These are phyloP conservation scores for Oryza rufipogon DNA, from an alignment of 176 grass and related monocot genomes.

Conservation along the genomic window DNA sequence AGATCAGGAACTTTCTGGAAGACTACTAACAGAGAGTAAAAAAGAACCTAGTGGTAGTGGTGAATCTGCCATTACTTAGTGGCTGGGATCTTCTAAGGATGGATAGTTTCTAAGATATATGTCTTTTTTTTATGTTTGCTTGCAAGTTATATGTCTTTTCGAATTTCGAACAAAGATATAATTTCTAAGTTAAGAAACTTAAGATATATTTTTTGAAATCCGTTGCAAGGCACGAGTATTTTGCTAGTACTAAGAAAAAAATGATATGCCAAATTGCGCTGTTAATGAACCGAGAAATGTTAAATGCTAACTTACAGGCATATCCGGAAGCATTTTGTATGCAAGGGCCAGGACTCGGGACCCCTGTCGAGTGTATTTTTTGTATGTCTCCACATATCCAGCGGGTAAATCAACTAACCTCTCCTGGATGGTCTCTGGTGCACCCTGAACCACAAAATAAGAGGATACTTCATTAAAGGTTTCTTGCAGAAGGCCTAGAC, in stretches of 20 bases:
- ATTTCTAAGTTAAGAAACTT: too few species aligned
- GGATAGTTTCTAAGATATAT: too few species aligned
- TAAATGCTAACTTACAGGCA: conserved; percentile 77
- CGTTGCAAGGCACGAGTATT: too few species aligned
- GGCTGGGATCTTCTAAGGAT: too few species aligned
- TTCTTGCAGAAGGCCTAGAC: neutral
- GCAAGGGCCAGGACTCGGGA: conserved; percentile 97
- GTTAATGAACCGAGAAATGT: conserved; percentile 3
- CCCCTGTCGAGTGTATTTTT: conserved; percentile 94
- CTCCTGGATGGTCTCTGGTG: conserved; percentile 98
- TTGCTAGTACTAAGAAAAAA: neutral
- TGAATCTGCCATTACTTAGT: too few species aligned
- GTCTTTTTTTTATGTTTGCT: too few species aligned
- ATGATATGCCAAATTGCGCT: neutral
- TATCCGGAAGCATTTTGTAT: conserved; percentile 87
- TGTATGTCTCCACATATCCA: conserved; percentile 93
- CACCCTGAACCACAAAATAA: conserved; percentile 61
- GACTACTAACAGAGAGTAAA: neutral
- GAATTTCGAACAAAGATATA: too few species aligned
- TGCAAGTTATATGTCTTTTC: too few species aligned
- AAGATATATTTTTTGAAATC: too few species aligned
- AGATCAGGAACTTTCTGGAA: neutral
- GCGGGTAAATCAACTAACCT: conserved; percentile 83
- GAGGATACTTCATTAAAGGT: neutral
- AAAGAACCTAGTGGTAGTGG: too few species aligned